Base-by-base conservation (phyloP, 306 rosid genomes). In the Corylus avellana region DNA sequence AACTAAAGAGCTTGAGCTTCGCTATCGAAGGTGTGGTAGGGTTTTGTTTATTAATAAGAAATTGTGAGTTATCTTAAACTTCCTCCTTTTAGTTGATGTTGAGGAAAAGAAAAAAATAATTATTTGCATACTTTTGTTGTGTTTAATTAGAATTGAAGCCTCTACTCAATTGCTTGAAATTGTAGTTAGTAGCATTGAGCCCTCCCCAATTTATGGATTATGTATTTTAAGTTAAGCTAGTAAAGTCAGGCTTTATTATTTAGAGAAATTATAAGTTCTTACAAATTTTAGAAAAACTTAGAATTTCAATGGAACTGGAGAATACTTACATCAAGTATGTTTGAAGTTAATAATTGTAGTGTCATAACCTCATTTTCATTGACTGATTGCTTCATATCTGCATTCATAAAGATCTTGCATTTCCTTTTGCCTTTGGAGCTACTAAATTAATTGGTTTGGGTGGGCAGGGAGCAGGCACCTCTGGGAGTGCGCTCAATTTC, bases 401-500 rank as follows among this genome's bases (percentile, higher is more conserved):
- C 12, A 8, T 16, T 37, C 7, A 37, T 37, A 7, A 37, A 37
- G 37, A 35, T 16, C 11, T 66, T 66, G 22, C 3, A 1, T 0
- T 37, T 37, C 48, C 22, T 66, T 37, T 37, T 37, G 11, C 13
- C 64, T 66, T 66, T 66, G 71, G 71, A 66, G 37, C 7, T 22
- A 37, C 56, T 59, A 25, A 12, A 57, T 76, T 22, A 48, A 61
- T 84, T 77, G 53, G 14, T 37, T 50, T 74, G 74, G 56, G 12
- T 83, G 82, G 18, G 59, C 91, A 95, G 99, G 86, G 98, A 95
- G 27, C 91, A 89, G 76, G 84, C 64, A 10, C 89, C 92, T 48
- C 61, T 79, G 66, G 96, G 97, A 59, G 89, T 89, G 20, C 99
- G 99, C 74, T 89, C 91, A 59, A 91, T 95, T 77, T 95, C 99